phyloP scores from a whole-genome alignment of 768 basidiomycete species.

The Suillus sp. region DNA sequence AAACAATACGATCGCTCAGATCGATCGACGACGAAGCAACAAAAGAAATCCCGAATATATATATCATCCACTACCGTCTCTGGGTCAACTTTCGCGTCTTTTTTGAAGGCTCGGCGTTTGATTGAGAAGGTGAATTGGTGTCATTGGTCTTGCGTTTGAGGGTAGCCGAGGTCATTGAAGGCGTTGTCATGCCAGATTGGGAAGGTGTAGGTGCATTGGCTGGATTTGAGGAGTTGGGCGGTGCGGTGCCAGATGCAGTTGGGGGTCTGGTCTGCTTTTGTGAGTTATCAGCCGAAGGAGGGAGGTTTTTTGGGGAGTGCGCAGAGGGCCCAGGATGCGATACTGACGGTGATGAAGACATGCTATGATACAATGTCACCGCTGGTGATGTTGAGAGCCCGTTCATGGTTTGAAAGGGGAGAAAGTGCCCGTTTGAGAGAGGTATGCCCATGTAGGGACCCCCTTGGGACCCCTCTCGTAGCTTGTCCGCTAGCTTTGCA shows the following conservation, averaged over 20 bases:
- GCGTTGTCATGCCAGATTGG: conserved; percentile 47
- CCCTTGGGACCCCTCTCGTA: conserved; percentile 34
- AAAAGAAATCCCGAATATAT: conserved; percentile 28
- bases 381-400: conserved; percentile 32
- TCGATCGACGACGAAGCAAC: conserved; percentile 10
- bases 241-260: conserved; percentile 41
- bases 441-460: conserved; percentile 21
- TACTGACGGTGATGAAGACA: conserved; percentile 45
- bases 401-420: conserved; percentile 19
- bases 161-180: conserved; percentile 48
- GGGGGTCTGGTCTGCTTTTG: conserved; percentile 67
- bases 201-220: conserved; percentile 42
- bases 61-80: conserved; percentile 35
- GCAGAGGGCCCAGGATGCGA: conserved; percentile 45
- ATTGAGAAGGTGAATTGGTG: conserved; percentile 53
- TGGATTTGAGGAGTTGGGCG: conserved; percentile 28
- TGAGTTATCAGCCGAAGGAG: conserved; percentile 53
- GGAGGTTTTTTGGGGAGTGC: conserved; percentile 52
- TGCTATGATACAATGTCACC: conserved; percentile 47
- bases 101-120: conserved; percentile 45
- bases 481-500: conserved; percentile 38
- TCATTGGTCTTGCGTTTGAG: conserved; percentile 57
- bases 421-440: not conserved
- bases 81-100: conserved; percentile 59
- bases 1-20: conserved; percentile 4